phyloP scores from a whole-genome alignment of 2,329 filamentous ascomycete genomes.

The Trichoderma asperellum region DNA sequence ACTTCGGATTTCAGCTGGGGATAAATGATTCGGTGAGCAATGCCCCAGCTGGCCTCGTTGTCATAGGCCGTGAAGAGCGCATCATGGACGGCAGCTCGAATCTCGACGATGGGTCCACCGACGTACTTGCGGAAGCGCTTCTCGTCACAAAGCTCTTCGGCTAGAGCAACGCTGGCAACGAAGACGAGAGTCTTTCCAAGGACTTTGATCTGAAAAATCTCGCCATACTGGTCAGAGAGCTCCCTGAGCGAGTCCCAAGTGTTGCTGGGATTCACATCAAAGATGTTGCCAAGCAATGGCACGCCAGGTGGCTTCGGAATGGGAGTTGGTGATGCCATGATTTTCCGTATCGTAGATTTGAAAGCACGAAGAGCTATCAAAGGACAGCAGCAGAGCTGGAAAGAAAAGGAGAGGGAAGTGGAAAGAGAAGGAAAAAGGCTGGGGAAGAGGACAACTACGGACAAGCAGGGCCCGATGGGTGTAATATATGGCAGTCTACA shows the following conservation, averaged over 20 bases:
- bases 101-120: constrained; percentile 57
- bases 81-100: constrained; percentile 54
- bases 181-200: constrained; percentile 46
- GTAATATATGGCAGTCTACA: constrained; percentile 16
- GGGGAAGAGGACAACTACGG: background rate
- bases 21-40: constrained; percentile 57
- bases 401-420: background rate
- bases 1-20: constrained; percentile 46
- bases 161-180: constrained; percentile 53
- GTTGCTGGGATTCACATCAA: constrained; percentile 43
- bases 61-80: constrained; percentile 58
- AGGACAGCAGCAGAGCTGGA: background rate
- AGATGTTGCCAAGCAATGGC: constrained; percentile 45
- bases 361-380: background rate
- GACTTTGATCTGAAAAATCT: constrained; percentile 47
- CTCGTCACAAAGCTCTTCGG: constrained; percentile 56
- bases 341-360: constrained; percentile 25
- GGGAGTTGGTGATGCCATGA: constrained; percentile 42
- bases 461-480: background rate
- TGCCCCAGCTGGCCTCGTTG: constrained; percentile 53
- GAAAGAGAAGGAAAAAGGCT: background rate
- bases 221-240: constrained; percentile 43
- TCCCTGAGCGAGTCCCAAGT: constrained; percentile 45
- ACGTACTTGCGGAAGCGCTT: constrained; percentile 59
- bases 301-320: constrained; percentile 42